Evolutionary conservation across 495 filamentous ascomycete genomes (phyloP), one percentile per base, ranked within the genome.

Genomic region (Penicillium flavigenum): DNA sequence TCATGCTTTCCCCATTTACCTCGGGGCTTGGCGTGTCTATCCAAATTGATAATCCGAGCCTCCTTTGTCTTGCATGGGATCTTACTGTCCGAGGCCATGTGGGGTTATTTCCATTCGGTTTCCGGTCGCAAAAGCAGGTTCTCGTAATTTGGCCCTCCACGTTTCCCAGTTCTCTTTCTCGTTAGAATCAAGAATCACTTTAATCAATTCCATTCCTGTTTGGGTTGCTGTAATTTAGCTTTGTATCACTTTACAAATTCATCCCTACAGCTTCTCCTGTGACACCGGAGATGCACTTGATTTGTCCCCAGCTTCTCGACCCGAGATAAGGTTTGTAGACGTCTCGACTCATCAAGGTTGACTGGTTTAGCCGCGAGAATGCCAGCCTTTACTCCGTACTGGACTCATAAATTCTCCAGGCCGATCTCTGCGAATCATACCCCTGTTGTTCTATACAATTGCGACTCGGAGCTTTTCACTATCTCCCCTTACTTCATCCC

Each of bases 311-410:
- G 49, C 46, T 54, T 60, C 56, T 31, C 38, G 56, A 27, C 47
- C 57, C 41, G 36, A 58, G 60, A 68, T 66, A 66, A 68, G 58
- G 65, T 68, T 68, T 61, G 20, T 27, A 65, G 59, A 65, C 59
- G 59, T 62, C 59, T 61, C 34, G 41, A 55, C 55, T 52, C 31
- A 8, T 32, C 57, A 54, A 11, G 31, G 10, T 38, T 57, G 51
- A 47, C 45, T 43, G 36, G 32, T 24, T 43, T 62, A 47, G 43
- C 39, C 48, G 54, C 3, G 59, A 53, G 22, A n/a, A 27, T 47
- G 32, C 47, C 38, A 34, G 8, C 9, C 6, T 16, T n/a, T 39
- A n/a, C 22, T 24, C 22, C 22, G 4, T 24, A 4, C 36, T 39
- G 36, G 36, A 39, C 36, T 5, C 36, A n/a, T 39, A 39, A 17